These are phyloP conservation scores for Artemisia tridentata DNA, from an alignment of 129 eudicot genomes.

Conservation along the genomic window DNA sequence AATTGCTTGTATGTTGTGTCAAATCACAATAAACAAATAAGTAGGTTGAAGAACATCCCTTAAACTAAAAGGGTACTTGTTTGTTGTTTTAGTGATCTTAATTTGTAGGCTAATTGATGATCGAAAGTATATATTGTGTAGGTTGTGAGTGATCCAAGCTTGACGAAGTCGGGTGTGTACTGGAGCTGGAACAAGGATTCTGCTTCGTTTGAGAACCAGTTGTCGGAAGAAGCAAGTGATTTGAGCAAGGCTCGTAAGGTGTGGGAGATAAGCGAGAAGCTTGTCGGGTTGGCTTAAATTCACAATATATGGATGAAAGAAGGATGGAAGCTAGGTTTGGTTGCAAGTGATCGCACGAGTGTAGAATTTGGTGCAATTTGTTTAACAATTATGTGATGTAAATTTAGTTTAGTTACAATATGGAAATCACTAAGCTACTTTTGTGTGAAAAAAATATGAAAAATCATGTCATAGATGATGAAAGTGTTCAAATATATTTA, in stretches of 20 bases:
- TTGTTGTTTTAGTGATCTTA: too few species aligned
- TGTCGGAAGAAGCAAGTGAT: constrained; percentile 88
- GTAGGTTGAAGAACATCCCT: too few species aligned
- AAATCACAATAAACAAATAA: too few species aligned
- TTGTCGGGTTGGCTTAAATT: constrained; percentile 71
- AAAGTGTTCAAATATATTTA: not conserved
- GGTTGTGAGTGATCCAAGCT: constrained; percentile 90
- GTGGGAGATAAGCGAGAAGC: constrained; percentile 89
- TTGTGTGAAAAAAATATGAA: not conserved
- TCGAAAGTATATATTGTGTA: constrained; percentile 21
- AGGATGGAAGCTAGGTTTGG: constrained; percentile 9
- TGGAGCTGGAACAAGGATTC: constrained; percentile 97
- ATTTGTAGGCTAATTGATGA: not conserved
- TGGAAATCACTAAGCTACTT: constrained; percentile 16
- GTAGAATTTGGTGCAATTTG: constrained; percentile 28
- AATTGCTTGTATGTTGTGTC: not conserved
- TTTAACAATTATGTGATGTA: constrained; percentile 29
- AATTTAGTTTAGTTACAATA: constrained; percentile 32
- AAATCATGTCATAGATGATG: not conserved
- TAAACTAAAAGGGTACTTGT: too few species aligned
- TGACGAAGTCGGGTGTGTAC: constrained; percentile 92
- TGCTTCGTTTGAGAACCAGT: constrained; percentile 84
- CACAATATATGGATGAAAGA: not conserved
- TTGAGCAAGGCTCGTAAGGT: constrained; percentile 73
- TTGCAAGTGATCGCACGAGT: constrained; percentile 17